A percentile compares a stretch with the other conserved stretches of the same genome.
These are phyloP conservation scores for Leishmania guyanensis DNA, from an alignment of 208 protist genomes.

Conservation along the genomic window DNA sequence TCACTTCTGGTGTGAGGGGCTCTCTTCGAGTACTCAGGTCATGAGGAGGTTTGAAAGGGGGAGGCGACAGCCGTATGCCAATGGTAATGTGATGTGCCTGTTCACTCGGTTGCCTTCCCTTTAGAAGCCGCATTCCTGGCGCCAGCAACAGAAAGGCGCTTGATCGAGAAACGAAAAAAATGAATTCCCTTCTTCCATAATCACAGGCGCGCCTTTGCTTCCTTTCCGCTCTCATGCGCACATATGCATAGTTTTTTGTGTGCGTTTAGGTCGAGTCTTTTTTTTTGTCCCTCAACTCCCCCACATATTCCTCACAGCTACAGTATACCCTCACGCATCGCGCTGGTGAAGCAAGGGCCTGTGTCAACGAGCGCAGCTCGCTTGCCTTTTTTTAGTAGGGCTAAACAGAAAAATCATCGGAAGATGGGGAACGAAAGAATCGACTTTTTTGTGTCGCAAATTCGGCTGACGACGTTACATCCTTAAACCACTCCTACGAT, in stretches of 20 bases:
- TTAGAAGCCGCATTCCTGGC: not conserved
- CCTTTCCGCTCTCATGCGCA: not conserved
- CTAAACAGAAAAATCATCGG: not conserved
- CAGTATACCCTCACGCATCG: not conserved
- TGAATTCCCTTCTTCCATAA: not conserved
- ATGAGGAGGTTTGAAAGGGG: not conserved
- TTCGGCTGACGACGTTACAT: not conserved
- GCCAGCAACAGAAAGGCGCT: not conserved
- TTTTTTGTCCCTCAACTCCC: not conserved
- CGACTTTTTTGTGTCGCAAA: not conserved
- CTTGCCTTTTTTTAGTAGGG: not conserved
- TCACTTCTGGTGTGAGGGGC: not conserved
- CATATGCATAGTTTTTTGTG: not conserved
- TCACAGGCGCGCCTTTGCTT: not conserved
- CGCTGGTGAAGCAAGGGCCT: not conserved
- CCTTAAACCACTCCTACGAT: no score
- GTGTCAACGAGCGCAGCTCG: not conserved
- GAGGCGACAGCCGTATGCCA: not conserved
- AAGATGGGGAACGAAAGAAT: not conserved
- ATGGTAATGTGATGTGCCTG: not conserved
- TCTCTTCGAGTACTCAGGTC: not conserved
- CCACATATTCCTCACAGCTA: not conserved
- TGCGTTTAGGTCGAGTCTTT: not conserved
- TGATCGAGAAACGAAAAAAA: not conserved
- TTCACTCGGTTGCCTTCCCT: no score